Evolutionary conservation across 1,139 yeast genomes (phyloP), one percentile per base, ranked within the genome.

Genomic region (Nakaseomyces delphensis): DNA sequence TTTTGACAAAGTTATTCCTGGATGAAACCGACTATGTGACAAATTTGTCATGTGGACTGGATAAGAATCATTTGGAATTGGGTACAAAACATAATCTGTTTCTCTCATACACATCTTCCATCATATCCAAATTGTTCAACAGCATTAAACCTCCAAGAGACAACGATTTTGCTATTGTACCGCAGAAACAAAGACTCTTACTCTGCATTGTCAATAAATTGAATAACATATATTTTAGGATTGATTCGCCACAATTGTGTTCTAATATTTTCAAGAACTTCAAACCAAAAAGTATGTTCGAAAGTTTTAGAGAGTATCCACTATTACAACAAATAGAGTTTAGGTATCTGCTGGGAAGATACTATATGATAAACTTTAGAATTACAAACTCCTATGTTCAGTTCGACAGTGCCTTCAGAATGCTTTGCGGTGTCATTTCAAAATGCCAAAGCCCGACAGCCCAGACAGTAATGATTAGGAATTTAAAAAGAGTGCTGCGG

Each of bases 261-360:
- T 55, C 63, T 11, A 60, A 60, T 39, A 59, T 60, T 18, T 60
- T 60, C 47, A 59, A 57, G 39, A 60, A 60, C 43, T 56, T 60
- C 40, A 56, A 51, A 20, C 64, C 63, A 4, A 60, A 60, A 43
- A 55, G 62, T 39, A 52, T 52, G 47, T 41, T 52, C 6, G 39
- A 47, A 1, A 43, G 43, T n/a, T 59, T 59, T 37, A 48, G 47
- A 15, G 47, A 51, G 10, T 59, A 51, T 32, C 60, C 61, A n/a
- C 29, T 54, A 5, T 43, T 45, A 9, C 57, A 59, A 46, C 61
- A 53, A 38, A 52, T 59, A 11, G 64, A 60, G 43, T 60, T 55
- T 39, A 50, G 59, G 29, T 60, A 57, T 39, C 46, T 59, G 15
- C 43, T 60, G 21, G 65, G 65, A 3, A 50, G 58, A 21, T 59